Evolutionary conservation across 345 rosid genomes (phyloP), one percentile per base, ranked within the genome.

Genomic region (Eucalyptus shirleyi): DNA sequence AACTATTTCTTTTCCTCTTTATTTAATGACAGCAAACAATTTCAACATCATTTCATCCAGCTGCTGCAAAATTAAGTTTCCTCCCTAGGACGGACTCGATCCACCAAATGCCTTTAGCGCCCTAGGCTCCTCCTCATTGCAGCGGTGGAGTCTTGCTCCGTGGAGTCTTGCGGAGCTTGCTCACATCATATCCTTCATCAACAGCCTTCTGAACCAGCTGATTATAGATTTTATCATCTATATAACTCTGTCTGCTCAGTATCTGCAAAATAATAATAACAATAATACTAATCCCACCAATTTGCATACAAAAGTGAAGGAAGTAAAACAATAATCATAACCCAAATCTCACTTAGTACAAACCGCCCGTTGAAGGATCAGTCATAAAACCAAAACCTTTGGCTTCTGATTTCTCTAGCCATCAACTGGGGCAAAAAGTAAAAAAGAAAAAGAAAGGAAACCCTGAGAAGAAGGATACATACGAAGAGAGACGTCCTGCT

Each of bases 71-170:
- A 62, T n/a, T 32, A n/a, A 45, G 59, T 30, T 87, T 24, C 15
- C 12, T 86, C 50, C 99, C 97, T 0, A 97, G 53, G 26, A 98
- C 8, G 83, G 98, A 95, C 90, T 94, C 95, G 91, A 97, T 19
- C 99, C 98, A 98, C 99, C 55, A 51, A 51, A 95, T 28, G 87
- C 99, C 99, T 89, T 95, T 95, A 86, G 91, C 50, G 92, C 95
- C 99, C 37, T 92, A 89, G 3, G 97, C 93, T 23, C 93, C 92
- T 8, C 89, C 69, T 40, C 89, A 89, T 86, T 92, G 95, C 1
- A 97, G 98, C 72, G 97, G 95, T 9, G 30, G 65, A 9, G 94
- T 50, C 34, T 94, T 95, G 50, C 91, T 90, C 89, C 95, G 98
- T 51, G 97, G 93, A 2, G 99, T 96, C 94, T 92, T 97, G 90